Evolutionary conservation across 2,329 filamentous ascomycete genomes (phyloP), one percentile per base, ranked within the genome.

Genomic region (Xylaria sp.): DNA sequence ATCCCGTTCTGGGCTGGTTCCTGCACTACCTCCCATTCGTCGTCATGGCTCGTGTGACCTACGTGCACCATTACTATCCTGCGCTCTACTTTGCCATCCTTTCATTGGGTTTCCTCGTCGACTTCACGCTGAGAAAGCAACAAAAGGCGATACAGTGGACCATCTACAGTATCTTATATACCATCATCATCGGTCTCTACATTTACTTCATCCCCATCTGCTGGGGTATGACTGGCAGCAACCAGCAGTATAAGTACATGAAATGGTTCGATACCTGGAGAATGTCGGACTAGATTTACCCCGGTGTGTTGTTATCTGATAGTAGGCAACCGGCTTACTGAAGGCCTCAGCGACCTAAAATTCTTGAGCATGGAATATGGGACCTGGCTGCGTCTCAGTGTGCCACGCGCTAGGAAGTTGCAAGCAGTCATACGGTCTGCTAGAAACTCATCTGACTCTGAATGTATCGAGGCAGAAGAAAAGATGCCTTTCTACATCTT

Each of bases 31-130:
- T 97, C 71, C 96, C 96, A 0, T 99, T 98, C 82, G 89, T 97
- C 77, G 90, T 96, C 78, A 99, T 99, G 97, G 96, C 94, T 12
- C 93, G 96, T 86, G 96, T 99, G 70, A 99, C 96, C 18, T 99
- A 99, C 78, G 96, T 99, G 64, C 96, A 99, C 82, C 96, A 99
- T 84, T 99, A 99, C 86, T 99, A 98, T 82, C 96, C 96, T 12
- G 96, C 96, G 10, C 89, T 99, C 12, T 99, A 98, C 85, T 99
- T 98, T 80, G 94, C 96, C 76, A 97, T 99, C 73, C 85, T 99
- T 55, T 89, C 89, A 18, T 89, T 94, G 71, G 95, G 94, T 63
- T 99, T 99, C 86, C 88, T 94, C 74, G 83, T 92, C 64, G 94
- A 98, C 81, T 98, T 93, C 91, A 85, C 91, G 71, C 89, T 94